Evolutionary conservation across 2,329 filamentous ascomycete species (phyloP).

Genomic region (Fusarium sublunatum): DNA sequence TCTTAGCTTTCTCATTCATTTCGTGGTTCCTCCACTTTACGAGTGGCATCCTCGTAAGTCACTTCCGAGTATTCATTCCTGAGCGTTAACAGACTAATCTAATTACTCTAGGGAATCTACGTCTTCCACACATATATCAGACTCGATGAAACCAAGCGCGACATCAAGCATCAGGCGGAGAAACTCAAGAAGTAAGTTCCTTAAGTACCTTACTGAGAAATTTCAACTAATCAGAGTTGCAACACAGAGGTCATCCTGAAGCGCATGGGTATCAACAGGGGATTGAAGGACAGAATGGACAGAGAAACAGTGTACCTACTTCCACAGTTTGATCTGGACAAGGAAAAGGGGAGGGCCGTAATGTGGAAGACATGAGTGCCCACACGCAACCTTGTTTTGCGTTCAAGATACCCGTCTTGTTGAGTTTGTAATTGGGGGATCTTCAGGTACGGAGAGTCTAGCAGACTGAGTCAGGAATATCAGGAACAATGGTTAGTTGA

Average conservation of each 20-base stretch:
- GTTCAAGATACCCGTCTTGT: background rate
- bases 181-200: background rate
- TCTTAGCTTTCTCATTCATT: slow-evolving; percentile 43
- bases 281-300: background rate
- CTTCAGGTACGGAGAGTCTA: background rate
- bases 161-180: slow-evolving; percentile 5
- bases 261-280: background rate
- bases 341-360: no score
- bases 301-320: background rate
- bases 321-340: background rate
- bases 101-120: slow-evolving; percentile 14
- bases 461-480: background rate
- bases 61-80: fast-evolving
- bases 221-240: background rate
- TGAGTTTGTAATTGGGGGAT: background rate
- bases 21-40: slow-evolving; percentile 35
- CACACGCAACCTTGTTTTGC: background rate
- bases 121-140: slow-evolving; percentile 26
- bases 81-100: background rate
- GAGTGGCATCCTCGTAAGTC: slow-evolving; percentile 39
- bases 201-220: background rate
- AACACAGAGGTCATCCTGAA: background rate
- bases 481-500: no score
- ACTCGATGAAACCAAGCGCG: slow-evolving; percentile 9
- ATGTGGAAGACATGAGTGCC: no score